phyloP scores from a whole-genome alignment of 78 protist species.

The Corallochytrium limacisporum region DNA sequence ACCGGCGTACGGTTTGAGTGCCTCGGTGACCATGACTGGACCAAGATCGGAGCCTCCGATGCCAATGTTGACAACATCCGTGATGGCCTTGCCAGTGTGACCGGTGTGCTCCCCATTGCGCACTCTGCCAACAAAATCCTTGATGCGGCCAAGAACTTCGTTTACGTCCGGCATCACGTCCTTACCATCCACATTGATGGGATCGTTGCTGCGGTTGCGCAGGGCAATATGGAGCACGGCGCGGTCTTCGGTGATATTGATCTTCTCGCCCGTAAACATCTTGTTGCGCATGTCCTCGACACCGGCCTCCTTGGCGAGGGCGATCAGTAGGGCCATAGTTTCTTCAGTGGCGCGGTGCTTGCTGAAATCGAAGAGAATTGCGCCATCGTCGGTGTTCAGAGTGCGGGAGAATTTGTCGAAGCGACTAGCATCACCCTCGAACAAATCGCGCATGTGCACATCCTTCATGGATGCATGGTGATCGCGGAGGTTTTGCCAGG shows the following conservation, averaged over 20 bases:
- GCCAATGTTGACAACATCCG: constrained; percentile 82
- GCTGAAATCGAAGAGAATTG: constrained; percentile 51
- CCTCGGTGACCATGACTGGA: constrained; percentile 84
- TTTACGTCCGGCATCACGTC: constrained; percentile 79
- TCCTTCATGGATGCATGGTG: not conserved
- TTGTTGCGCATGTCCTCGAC: constrained; percentile 35
- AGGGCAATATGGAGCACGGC: constrained; percentile 90
- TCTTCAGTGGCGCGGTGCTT: constrained; percentile 55
- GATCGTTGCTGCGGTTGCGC: constrained; percentile 48
- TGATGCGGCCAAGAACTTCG: constrained; percentile 27
- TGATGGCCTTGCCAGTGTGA: constrained; percentile 48
- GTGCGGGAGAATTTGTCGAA: not conserved
- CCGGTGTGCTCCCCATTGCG: constrained; percentile 76
- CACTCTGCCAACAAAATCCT: constrained; percentile 41
- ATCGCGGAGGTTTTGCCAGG: not conserved
- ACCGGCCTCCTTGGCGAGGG: constrained; percentile 26
- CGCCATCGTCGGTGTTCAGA: not conserved
- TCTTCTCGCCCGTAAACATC: constrained; percentile 76
- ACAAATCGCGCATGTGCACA: constrained; percentile 19
- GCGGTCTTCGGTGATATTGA: constrained; percentile 83
- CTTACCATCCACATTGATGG: constrained; percentile 71
- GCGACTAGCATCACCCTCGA: constrained; percentile 14
- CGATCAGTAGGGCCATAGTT: constrained; percentile 37
- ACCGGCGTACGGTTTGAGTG: constrained; percentile 68
- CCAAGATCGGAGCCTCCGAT: constrained; percentile 94